phyloP scores from a whole-genome alignment of 2,329 filamentous ascomycete species.

The Sclerotinia subarctica region DNA sequence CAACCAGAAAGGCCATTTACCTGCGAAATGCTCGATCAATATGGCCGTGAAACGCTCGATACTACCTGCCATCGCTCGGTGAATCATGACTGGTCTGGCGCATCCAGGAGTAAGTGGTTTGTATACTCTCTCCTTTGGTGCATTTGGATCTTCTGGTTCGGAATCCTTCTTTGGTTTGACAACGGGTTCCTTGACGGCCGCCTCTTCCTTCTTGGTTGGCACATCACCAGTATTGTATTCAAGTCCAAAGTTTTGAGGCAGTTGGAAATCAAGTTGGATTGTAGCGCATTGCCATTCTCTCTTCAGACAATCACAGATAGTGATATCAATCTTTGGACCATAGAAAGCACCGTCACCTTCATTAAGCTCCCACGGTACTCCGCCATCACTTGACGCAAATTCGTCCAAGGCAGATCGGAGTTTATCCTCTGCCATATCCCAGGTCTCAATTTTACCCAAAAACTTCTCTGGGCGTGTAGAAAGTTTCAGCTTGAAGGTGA shows the following conservation, averaged over 20 bases:
- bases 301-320: conserved; percentile 81
- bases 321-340: conserved; percentile 97
- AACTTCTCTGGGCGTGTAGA: conserved; percentile 88
- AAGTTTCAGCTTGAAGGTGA: conserved; percentile 90
- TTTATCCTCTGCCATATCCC: conserved; percentile 82
- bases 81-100: conserved; percentile 80
- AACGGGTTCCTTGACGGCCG: conserved; percentile 39
- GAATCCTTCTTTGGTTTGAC: conserved; percentile 43
- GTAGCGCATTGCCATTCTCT: conserved; percentile 88
- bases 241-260: conserved; percentile 80
- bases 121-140: conserved; percentile 45
- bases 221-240: conserved; percentile 76
- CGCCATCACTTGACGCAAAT: conserved; percentile 58
- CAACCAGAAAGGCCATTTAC: conserved; percentile 88
- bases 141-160: conserved; percentile 38
- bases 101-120: conserved; percentile 63
- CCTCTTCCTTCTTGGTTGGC: conserved; percentile 43
- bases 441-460: conserved; percentile 81
- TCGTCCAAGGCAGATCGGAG: conserved; percentile 75
- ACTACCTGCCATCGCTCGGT: conserved; percentile 74
- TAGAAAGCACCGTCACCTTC: conserved; percentile 97
- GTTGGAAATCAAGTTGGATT: conserved; percentile 90
- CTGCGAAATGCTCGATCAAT: conserved; percentile 78
- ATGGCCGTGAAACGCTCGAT: conserved; percentile 70
- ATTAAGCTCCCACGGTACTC: conserved; percentile 82